Evolutionary conservation across 148 eudicot genomes (phyloP).

Genomic region (Fagopyrum tataricum): DNA sequence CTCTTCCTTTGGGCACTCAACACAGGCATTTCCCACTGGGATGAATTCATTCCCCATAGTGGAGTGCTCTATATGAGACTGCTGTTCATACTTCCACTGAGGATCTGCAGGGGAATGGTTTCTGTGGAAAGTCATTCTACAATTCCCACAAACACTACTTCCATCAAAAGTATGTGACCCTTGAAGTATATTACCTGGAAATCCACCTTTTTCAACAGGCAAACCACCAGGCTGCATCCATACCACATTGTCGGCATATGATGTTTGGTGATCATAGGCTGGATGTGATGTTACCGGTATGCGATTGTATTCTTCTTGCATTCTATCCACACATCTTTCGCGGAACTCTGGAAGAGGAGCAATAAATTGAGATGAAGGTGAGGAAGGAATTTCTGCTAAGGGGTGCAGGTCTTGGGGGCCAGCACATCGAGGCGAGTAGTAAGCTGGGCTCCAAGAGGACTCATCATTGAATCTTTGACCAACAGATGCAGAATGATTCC

Average conservation of each 20-base stretch:
- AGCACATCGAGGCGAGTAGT: conserved; percentile 65
- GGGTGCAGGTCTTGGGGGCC: conserved; percentile 52
- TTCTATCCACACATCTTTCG: conserved; percentile 50
- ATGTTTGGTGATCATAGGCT: conserved; percentile 42
- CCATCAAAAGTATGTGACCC: conserved; percentile 46
- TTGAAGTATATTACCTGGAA: conserved; percentile 69
- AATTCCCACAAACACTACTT: conserved; percentile 53
- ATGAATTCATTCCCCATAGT: conserved; percentile 45
- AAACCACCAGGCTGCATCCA: conserved; percentile 49
- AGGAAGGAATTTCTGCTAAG: conserved; percentile 45
- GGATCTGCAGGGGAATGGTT: conserved; percentile 48
- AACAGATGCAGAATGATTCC: conserved; percentile 35
- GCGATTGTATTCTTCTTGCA: conserved; percentile 45
- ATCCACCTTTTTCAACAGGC: conserved; percentile 61
- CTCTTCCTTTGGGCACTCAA: conserved; percentile 61
- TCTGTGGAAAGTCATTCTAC: conserved; percentile 49
- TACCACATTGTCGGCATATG: conserved; percentile 47
- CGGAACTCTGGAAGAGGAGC: conserved; percentile 36
- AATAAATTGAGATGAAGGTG: conserved; percentile 61
- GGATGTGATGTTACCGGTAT: conserved; percentile 36
- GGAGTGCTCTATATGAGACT: conserved; percentile 40
- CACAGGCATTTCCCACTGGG: conserved; percentile 37
- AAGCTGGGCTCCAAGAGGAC: conserved; percentile 75
- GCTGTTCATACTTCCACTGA: conserved; percentile 57
- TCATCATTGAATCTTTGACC: conserved; percentile 52